Conservation (phyloP, 1,139 yeast genomes). For the Nadsonia commutata region DNA sequence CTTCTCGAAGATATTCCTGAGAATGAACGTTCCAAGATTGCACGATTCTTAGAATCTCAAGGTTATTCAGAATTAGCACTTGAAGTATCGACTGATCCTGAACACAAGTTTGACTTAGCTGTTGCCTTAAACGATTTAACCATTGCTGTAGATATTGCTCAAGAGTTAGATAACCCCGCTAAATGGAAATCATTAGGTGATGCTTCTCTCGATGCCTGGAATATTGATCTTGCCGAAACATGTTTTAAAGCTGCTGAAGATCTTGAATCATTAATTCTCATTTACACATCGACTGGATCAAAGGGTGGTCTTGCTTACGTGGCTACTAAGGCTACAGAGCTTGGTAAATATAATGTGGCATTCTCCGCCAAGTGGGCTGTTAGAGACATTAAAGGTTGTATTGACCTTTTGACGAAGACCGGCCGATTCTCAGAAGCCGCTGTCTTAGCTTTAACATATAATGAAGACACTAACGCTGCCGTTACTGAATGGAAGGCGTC, state of each 20-base stretch:
- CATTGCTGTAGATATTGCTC: constrained; percentile 62
- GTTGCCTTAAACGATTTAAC: constrained; percentile 50
- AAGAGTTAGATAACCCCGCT: constrained; percentile 33
- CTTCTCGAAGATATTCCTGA: constrained; percentile 51
- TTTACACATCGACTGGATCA: constrained; percentile 74
- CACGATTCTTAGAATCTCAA: constrained; percentile 88
- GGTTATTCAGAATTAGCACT: constrained; percentile 75
- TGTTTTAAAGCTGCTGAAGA: constrained; percentile 74
- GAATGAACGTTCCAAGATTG: constrained; percentile 62
- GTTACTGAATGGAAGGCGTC: constrained; percentile 54
- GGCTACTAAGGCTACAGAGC: constrained; percentile 48
- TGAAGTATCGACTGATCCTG: constrained; percentile 66
- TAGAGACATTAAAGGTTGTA: constrained; percentile 53
- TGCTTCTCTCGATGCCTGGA: constrained; percentile 63
- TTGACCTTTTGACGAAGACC: constrained; percentile 51
- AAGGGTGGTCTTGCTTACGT: constrained; percentile 37
- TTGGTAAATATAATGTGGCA: constrained; percentile 79
- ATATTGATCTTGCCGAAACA: constrained; percentile 65
- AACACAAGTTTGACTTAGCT: constrained; percentile 77
- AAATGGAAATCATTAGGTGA: constrained; percentile 94
- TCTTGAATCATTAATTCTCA: constrained; percentile 62
- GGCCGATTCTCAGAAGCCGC: constrained; percentile 79
- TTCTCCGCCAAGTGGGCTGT: constrained; percentile 85
- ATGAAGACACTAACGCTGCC: constrained; percentile 34
- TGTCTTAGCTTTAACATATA: constrained; percentile 62